Evolutionary conservation across 257 asterid species (phyloP).

Genomic region (Nicotiana attenuata): DNA sequence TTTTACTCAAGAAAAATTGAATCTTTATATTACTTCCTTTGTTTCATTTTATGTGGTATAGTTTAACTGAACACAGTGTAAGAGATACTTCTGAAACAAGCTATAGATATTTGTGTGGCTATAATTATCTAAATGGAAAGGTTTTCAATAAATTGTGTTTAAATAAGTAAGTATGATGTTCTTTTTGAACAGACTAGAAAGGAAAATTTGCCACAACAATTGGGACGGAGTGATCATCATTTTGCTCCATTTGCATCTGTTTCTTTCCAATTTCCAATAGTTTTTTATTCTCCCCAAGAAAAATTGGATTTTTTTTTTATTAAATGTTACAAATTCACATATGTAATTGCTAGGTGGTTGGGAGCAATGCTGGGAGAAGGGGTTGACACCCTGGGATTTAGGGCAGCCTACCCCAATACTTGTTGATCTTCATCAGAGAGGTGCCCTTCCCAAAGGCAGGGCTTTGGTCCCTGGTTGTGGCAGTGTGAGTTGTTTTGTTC

Average conservation of each 20-base stretch:
- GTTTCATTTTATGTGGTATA: no score
- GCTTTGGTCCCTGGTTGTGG: slow-evolving; percentile 93
- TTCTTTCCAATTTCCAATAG: neutral
- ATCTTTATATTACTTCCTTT: neutral
- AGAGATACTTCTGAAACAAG: no score
- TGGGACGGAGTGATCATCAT: no score
- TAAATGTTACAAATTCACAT: neutral
- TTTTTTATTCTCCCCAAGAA: neutral
- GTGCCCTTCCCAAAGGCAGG: slow-evolving; percentile 70
- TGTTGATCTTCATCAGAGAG: slow-evolving; percentile 52
- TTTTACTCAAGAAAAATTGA: neutral
- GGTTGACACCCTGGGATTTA: slow-evolving; percentile 88
- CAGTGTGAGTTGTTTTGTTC: slow-evolving; percentile 40
- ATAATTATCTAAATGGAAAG: no score
- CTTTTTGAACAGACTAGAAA: no score
- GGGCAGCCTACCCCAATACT: slow-evolving; percentile 78
- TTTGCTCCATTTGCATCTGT: neutral
- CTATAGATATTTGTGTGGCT: no score
- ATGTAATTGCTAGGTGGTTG: slow-evolving; percentile 45
- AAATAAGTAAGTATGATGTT: no score
- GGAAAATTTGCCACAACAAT: no score
- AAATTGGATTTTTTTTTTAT: neutral
- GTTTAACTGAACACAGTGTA: no score
- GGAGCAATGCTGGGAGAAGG: slow-evolving; percentile 76
- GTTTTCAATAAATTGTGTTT: no score